Evolutionary conservation across 371 early-diverging fungal species (phyloP), one percentile per base, ranked within the genome.

Genomic region (Choanephora cucurbitarum): DNA sequence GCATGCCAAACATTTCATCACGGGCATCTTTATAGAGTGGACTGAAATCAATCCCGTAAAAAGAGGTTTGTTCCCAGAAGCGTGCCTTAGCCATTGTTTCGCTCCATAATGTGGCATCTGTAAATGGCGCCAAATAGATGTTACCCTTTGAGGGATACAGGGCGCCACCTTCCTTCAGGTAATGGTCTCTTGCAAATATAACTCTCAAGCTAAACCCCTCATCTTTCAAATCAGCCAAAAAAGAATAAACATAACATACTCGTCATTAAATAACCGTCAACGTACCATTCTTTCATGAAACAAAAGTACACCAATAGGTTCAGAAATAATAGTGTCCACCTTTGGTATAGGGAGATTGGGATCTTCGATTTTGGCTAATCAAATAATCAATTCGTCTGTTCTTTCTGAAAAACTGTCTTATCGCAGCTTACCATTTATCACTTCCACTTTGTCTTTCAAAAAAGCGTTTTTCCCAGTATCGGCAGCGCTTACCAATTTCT

Each of bases 241-340:
- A 7, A 7, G 7, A 28, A 28, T 10, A 42, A n/a, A n/a, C n/a
- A n/a, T n/a, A n/a, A n/a, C n/a, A n/a, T n/a, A n/a, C n/a, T n/a
- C n/a, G n/a, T n/a, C n/a, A n/a, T n/a, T n/a, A n/a, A n/a, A n/a
- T n/a, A n/a, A 6, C 33, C 24, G 14, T 10, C 34, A 24, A 24
- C 11, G 44, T 58, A 90, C 82, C 94, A 94, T 94, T 57, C 93
- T 84, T 75, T 96, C 97, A 58, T 97, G 97, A 37, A 97, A 92
- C 34, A 97, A 81, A 34, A 98, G 73, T 13, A 98, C 97, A 47
- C 93, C 95, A 62, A 98, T 97, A 13, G 97, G 97, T 68, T 98
- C 99, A 37, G 94, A 94, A 50, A 98, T 87, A 31, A 98, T 88
- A 5, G 93, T 92, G 53, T 98, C 99, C 2, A 98, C 97, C 67